phyloP scores from a whole-genome alignment of 2,329 filamentous ascomycete species.

The Aspergillus sp. region DNA sequence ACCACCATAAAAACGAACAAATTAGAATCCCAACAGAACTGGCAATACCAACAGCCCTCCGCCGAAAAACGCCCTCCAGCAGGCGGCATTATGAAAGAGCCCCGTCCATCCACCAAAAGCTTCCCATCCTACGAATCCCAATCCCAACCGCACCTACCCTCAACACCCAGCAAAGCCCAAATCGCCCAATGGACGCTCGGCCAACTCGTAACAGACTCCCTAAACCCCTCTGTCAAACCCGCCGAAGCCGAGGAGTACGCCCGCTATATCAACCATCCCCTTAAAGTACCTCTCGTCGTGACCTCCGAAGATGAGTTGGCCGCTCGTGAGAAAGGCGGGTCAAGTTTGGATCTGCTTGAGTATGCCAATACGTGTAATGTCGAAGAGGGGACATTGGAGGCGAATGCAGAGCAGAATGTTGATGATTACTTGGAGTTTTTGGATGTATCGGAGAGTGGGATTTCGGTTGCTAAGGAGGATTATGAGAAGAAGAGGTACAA shows the following conservation, averaged over 20 bases:
- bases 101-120: constrained; percentile 18
- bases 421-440: constrained; percentile 72
- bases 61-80: constrained; percentile 26
- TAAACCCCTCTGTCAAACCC: constrained; percentile 73
- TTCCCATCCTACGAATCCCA: constrained; percentile 10
- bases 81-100: constrained; percentile 54
- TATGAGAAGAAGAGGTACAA: constrained; percentile 91
- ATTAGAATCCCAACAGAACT: constrained; percentile 25
- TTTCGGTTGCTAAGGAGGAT: constrained; percentile 85
- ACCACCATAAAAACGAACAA: constrained; percentile 27
- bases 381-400: constrained; percentile 44
- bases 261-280: constrained; percentile 80
- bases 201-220: constrained; percentile 74
- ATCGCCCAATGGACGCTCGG: constrained; percentile 78
- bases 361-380: constrained; percentile 67
- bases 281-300: constrained; percentile 68
- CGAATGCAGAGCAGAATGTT: constrained; percentile 56
- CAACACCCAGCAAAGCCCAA: constrained; percentile 69
- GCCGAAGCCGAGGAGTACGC: constrained; percentile 80
- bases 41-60: constrained; percentile 28
- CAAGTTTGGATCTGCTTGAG: constrained; percentile 64
- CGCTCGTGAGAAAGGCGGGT: constrained; percentile 26
- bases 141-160: constrained; percentile 32
- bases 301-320: constrained; percentile 37
- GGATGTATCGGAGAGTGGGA: constrained; percentile 68